These are phyloP conservation scores for Omphalotus olearius DNA, from an alignment of 1,284 basidiomycete species.

Conservation along the genomic window DNA sequence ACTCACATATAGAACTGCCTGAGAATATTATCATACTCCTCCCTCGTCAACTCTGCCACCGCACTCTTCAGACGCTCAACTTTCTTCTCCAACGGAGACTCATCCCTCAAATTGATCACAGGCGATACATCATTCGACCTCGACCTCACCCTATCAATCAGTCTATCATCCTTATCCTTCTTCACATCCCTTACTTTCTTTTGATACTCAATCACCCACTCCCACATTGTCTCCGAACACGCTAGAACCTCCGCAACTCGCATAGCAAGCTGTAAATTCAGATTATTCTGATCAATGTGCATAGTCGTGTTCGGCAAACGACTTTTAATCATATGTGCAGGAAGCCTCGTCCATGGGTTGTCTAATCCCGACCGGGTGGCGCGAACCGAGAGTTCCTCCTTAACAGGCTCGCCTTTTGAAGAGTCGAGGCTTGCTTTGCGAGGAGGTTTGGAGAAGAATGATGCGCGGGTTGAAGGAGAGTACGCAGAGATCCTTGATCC, in stretches of 20 bases:
- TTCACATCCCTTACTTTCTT: constrained; percentile 17
- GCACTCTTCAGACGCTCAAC: constrained; percentile 27
- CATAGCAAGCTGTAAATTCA: constrained; percentile 56
- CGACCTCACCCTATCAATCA: constrained; percentile 18
- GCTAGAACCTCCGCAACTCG: constrained; percentile 57
- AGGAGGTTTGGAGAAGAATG: constrained; percentile 19
- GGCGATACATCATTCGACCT: constrained; percentile 21
- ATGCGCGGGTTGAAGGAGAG: constrained; percentile 32
- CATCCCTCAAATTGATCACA: not conserved
- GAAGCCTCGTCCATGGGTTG: no score
- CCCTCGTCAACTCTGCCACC: constrained; percentile 46
- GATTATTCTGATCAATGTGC: constrained; percentile 48
- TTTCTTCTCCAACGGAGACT: not conserved
- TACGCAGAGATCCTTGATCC: constrained; percentile 35
- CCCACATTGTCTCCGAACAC: constrained; percentile 74
- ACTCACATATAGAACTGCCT: constrained; percentile 57
- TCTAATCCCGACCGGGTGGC: no score
- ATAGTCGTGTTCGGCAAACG: constrained; percentile 47
- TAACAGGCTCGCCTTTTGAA: not conserved
- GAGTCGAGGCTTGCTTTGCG: not conserved
- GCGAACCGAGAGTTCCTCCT: no score
- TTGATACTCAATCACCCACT: constrained; percentile 56
- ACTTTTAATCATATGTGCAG: constrained; percentile 14
- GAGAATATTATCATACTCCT: constrained; percentile 55
- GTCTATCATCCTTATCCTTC: constrained; percentile 6